Percentiles rank a stretch among this genome's conserved stretches.
Conservation (phyloP, 1,284 basidiomycete species). For the Fomitiporia mediterranea region DNA sequence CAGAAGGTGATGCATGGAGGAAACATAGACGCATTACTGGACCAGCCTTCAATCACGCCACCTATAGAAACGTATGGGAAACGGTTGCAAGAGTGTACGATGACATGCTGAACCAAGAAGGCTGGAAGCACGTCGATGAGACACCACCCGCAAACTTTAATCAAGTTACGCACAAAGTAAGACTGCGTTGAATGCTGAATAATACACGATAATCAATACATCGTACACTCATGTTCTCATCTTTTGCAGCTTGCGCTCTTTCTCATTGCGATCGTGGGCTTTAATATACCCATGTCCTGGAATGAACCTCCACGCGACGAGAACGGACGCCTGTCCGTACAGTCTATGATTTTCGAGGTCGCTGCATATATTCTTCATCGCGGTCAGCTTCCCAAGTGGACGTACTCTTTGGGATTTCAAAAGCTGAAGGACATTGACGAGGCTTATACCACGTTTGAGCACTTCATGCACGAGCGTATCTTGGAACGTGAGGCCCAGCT, state of each 20-base stretch:
- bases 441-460: slow-evolving; percentile 16
- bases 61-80: slow-evolving; percentile 26
- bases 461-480: slow-evolving; percentile 16
- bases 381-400: slow-evolving; percentile 7
- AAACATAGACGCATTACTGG: slow-evolving; percentile 29
- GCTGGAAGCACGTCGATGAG: slow-evolving; percentile 24
- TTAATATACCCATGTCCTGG: slow-evolving; percentile 18
- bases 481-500: slow-evolving; percentile 6
- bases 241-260: slow-evolving; percentile 18
- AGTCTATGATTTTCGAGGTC: slow-evolving; percentile 17
- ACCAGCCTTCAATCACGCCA: slow-evolving; percentile 30
- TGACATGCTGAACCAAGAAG: slow-evolving; percentile 29
- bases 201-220: too few species aligned
- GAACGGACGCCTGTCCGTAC: slow-evolving; percentile 10
- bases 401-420: slow-evolving; percentile 8
- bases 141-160: slow-evolving; percentile 23
- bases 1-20: slow-evolving; percentile 30
- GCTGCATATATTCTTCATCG: slow-evolving; percentile 5
- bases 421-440: slow-evolving; percentile 14
- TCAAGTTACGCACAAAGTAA: slow-evolving; percentile 24
- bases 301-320: slow-evolving; percentile 7
- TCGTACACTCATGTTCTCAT: too few species aligned
- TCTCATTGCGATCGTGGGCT: slow-evolving; percentile 17
- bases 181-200: too few species aligned
- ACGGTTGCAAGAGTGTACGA: slow-evolving; percentile 26